Base-by-base conservation (phyloP, 495 filamentous ascomycete genomes). In the Podospora australis region DNA sequence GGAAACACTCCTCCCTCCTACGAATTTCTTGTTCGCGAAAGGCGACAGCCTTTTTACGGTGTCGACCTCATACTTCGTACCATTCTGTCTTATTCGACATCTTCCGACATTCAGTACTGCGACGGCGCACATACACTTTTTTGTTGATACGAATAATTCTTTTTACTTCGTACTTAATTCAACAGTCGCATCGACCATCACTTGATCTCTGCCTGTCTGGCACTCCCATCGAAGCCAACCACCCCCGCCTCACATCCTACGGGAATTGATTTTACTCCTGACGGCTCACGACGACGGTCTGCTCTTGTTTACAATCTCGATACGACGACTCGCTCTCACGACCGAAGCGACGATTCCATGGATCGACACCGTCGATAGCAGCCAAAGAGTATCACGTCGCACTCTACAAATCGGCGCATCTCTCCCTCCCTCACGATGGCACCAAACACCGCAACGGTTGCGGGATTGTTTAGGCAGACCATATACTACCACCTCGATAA, bases 401-500 rank as follows among this genome's bases (percentile, higher is more conserved):
- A 43, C 34, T 39, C 32, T 17, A 35, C 32, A 34, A 46, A 45
- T 51, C 35, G 52, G 59, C 48, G 41, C 20, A n/a, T 39, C 39
- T 23, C 48, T 43, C 36, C 52, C 39, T 26, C 46, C 30, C 34
- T 16, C 49, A 54, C 52, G 62, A 94, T 94, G 89, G 78, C 86
- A 47, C 82, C 87, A 6, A 78, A 78, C 24, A 79, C 74, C 53
- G 64, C 77, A 14, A 75, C 83, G 62, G 75, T 90, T 54, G 73
- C 84, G 32, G 73, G 73, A 63, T 86, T 95, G 67, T 72, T 97
- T 55, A 79, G 85, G 60, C 86, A 92, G 60, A 75, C 88, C 44
- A 82, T 97, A 50, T 86, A 89, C 67, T 95, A 97, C 68, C 83
- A 95, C 60, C 80, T 98, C 63, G 92, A 98, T 68, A 94, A 91